Evolutionary conservation across 495 filamentous ascomycete species (phyloP), one percentile per base, ranked within the genome.

Genomic region (Astrocystis sublimbata): DNA sequence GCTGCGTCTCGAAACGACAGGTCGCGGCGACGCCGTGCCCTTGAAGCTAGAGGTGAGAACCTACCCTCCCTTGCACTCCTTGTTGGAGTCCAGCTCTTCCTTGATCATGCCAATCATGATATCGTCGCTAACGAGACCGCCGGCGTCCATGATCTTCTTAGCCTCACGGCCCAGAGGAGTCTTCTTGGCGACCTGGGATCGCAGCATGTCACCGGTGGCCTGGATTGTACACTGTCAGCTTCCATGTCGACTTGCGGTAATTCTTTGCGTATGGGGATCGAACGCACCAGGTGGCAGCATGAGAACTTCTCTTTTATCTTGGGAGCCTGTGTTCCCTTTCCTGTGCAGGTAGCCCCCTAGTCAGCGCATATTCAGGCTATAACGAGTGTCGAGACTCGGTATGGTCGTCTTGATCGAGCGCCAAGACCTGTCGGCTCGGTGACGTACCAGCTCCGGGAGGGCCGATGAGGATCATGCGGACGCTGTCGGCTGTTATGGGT

Each of bases 141-240:
- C 94, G 72, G 92, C 88, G 70, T 99, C 93, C 94, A 99, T 99
- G 78, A 99, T 99, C 88, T 99, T 99, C 89, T 99, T 99, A 61
- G 94, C 94, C 81, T 97, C 92, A 75, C 89, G 86, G 61, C 94
- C 94, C 64, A 99, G 86, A 21, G 89, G 78, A 47, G 96, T 99
- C 86, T 97, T 97, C 83, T 96, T 96, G 62, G 94, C 90, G 75
- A 99, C 96, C 77, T 99, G 94, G 65, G 92, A 94, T 61, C 94
- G 91, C 72, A 99, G 86, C 94, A 99, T 99, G 78, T 99, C 94
- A 73, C 94, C 94, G 56, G 94, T 99, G 61, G 96, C 94, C 93
- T 98, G 65, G 21, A n/a, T n/a, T 45, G 15, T 46, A 33, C 17
- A 42, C 31, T 31, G 53, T 63, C 24, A 62, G 60, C 9, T 13